Evolutionary conservation across 176 grass and related monocot species (phyloP), one percentile per base, ranked within the genome.

Genomic region (Tuctoria greenei): DNA sequence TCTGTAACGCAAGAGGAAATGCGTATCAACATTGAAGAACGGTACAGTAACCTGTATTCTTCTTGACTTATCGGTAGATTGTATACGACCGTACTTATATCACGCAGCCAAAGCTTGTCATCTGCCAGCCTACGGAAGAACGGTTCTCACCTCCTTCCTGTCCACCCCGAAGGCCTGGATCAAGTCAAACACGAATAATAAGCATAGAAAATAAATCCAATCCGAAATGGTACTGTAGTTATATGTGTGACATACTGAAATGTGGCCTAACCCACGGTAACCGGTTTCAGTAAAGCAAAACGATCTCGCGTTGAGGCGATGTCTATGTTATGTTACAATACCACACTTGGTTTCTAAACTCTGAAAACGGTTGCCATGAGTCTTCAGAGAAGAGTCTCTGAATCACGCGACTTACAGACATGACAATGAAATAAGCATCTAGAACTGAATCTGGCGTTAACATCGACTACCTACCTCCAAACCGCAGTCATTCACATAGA

Each of bases 401-500:
- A 41, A 47, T 14, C 31, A 44, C 35, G 42, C 11, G 4, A 43
- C 7, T 43, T 10, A 10, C 41, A 28, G 11, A 3, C 5, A 56
- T 46, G 42, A 43, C 25, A 25, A n/a, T n/a, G n/a, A n/a, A n/a
- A n/a, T n/a, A 64, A 44, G 10, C 35, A 10, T 45, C 1, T 75
- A 59, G 55, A 69, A 31, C 6, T 26, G 67, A 78, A 70, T 25
- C n/a, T 25, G 31, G 36, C 35, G 31, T 43, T 34, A 12, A 24
- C 15, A 70, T 40, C n/a, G n/a, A n/a, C 21, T 67, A 58, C 80
- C 86, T 86, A 94, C 95, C 95, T 98, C 91, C 27, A 81, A 68
- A 28, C 91, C 95, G 18, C 63, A 94, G 86, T 84, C 95, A 44
- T 98, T 94, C 1, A 88, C 88, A 63, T 89, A 91, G 4, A 97